Conservation (phyloP, 169 alveolate genomes). For the Plasmodium gonderi region DNA sequence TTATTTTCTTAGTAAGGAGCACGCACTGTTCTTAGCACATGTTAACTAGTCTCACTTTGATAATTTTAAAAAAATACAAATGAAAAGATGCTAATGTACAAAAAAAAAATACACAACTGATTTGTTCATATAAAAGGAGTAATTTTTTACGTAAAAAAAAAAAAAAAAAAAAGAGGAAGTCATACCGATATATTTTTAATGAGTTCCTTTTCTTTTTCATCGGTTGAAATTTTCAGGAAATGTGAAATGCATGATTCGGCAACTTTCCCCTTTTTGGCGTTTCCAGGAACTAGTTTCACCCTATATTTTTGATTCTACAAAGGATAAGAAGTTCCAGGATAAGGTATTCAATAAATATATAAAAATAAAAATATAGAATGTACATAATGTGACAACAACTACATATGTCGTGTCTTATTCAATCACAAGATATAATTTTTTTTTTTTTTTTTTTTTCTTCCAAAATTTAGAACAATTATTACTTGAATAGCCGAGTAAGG, state of each 20-base stretch:
- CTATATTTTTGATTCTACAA: constrained; percentile 44
- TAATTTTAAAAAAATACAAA: too few species aligned
- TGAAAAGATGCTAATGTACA: too few species aligned
- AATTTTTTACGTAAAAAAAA: background rate
- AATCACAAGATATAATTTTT: too few species aligned
- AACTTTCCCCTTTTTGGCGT: constrained; percentile 83
- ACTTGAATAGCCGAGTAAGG: constrained; percentile 70
- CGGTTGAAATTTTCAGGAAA: constrained; percentile 28
- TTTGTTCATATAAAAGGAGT: too few species aligned
- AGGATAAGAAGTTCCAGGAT: background rate
- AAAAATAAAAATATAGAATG: background rate
- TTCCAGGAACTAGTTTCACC: constrained; percentile 83
- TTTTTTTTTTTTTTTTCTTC: too few species aligned
- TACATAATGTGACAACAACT: background rate
- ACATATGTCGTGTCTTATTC: background rate
- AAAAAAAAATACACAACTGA: too few species aligned
- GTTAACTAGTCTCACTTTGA: too few species aligned
- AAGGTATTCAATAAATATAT: background rate
- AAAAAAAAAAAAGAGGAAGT: background rate
- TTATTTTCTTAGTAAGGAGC: too few species aligned
- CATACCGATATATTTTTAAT: constrained; percentile 59
- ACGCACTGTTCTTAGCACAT: too few species aligned
- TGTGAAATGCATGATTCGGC: constrained; percentile 74
- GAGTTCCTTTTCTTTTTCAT: constrained; percentile 46
- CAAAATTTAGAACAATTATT: background rate